Conservation (phyloP, 305 asterid species). For the Fraxinus ornus region DNA sequence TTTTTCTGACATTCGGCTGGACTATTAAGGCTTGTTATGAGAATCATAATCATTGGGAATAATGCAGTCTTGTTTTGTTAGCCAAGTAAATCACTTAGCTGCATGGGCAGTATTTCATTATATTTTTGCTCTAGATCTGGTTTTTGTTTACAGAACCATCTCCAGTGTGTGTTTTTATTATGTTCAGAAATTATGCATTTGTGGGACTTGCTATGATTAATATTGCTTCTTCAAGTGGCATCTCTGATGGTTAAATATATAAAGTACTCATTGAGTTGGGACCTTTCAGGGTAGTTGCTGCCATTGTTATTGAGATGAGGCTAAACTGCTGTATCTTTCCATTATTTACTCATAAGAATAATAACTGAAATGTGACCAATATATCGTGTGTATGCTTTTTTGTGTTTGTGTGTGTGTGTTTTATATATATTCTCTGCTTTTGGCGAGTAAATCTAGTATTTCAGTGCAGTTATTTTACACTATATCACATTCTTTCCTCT, state of each 20-base stretch:
- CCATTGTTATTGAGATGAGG: conserved; percentile 14
- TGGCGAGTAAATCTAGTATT: conserved; percentile 7
- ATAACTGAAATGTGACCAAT: neutral
- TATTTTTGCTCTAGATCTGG: conserved; percentile 9
- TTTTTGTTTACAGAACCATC: conserved; percentile 16
- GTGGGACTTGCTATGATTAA: conserved; percentile 11
- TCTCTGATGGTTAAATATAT: conserved; percentile 21
- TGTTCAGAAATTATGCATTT: conserved; percentile 16
- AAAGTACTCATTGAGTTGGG: conserved; percentile 7
- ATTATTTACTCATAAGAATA: neutral
- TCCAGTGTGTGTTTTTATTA: conserved; percentile 6
- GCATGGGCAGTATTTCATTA: neutral
- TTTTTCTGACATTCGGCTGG: conserved; percentile 12
- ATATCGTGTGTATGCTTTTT: neutral
- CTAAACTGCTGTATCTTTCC: neutral
- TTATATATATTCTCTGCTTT: conserved; percentile 1
- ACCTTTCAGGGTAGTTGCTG: conserved; percentile 12
- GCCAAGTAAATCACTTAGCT: conserved; percentile 6
- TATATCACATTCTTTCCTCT: conserved; percentile 12
- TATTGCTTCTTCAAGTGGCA: neutral
- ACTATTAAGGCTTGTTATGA: neutral
- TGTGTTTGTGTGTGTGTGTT: neutral
- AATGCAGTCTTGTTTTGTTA: neutral
- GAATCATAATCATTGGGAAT: neutral
- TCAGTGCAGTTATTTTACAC: conserved; percentile 18